phyloP scores from a whole-genome alignment of 2,329 filamentous ascomycete species.

The Diplodia intermedia region DNA sequence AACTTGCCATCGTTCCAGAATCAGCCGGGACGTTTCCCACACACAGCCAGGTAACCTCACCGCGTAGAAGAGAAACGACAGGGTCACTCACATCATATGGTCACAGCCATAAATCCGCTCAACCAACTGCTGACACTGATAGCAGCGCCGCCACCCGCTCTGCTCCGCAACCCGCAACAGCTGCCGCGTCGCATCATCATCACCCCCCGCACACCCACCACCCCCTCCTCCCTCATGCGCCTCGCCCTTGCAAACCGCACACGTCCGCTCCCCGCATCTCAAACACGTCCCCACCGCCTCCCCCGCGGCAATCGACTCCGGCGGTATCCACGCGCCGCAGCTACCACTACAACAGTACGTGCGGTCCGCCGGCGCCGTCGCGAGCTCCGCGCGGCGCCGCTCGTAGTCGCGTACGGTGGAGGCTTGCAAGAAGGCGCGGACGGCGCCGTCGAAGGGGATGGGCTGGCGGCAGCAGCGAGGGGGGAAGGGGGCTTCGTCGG shows the following conservation, averaged over 20 bases:
- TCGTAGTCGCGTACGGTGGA: background rate
- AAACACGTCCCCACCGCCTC: too few species aligned
- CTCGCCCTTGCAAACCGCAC: background rate
- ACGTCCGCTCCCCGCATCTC: too few species aligned
- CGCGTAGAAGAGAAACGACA: too few species aligned
- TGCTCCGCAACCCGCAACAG: slow-evolving; percentile 67
- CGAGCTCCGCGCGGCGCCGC: background rate
- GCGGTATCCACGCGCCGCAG: too few species aligned
- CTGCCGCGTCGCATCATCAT: slow-evolving; percentile 34
- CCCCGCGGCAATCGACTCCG: too few species aligned
- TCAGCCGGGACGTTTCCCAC: too few species aligned
- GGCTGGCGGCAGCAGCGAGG: slow-evolving; percentile 37
- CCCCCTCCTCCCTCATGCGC: slow-evolving; percentile 39
- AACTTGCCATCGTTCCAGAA: background rate
- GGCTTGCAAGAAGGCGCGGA: too few species aligned
- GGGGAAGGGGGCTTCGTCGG: slow-evolving; percentile 37
- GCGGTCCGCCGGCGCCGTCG: too few species aligned
- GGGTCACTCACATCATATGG: slow-evolving; percentile 66
- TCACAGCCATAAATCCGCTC: slow-evolving; percentile 67
- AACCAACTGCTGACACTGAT: slow-evolving; percentile 66
- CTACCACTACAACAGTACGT: too few species aligned
- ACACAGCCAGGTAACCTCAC: too few species aligned
- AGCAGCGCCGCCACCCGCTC: slow-evolving; percentile 70
- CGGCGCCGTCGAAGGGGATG: slow-evolving; percentile 34
- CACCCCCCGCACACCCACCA: too few species aligned